These are phyloP conservation scores for Fusarium caatingaense DNA, from an alignment of 2,329 filamentous ascomycete genomes.

Conservation along the genomic window DNA sequence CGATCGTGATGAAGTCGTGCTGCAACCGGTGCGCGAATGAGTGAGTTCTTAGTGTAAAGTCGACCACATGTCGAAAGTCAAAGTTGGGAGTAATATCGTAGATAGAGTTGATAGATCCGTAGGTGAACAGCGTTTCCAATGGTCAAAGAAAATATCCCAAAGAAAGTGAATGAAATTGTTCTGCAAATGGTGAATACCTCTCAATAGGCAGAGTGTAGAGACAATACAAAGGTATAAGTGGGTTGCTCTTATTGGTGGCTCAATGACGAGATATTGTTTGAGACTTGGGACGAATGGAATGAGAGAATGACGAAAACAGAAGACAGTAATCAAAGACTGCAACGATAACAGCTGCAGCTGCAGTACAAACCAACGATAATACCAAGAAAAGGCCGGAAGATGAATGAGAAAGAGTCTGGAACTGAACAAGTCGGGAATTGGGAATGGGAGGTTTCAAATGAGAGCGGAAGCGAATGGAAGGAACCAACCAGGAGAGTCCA, in stretches of 20 bases:
- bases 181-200: not conserved
- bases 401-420: constrained; percentile 31
- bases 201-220: constrained; percentile 8
- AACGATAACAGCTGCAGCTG: constrained; percentile 21
- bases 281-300: constrained; percentile 33
- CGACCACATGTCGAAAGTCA: constrained; percentile 25
- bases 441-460: constrained; percentile 39
- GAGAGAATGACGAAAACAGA: constrained; percentile 40
- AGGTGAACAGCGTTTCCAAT: not conserved
- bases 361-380: constrained; percentile 9
- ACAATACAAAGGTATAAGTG: constrained; percentile 21
- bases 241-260: constrained; percentile 20
- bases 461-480: constrained; percentile 20
- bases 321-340: constrained; percentile 18
- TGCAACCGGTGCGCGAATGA: constrained; percentile 39
- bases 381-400: constrained; percentile 30
- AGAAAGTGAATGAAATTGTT: constrained; percentile 1
- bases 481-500: constrained; percentile 11
- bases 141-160: constrained; percentile 1
- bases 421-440: constrained; percentile 24
- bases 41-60: constrained; percentile 22
- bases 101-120: constrained; percentile 3
- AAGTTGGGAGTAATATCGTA: constrained; percentile 7
- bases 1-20: constrained; percentile 31
- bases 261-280: constrained; percentile 29